Evolutionary conservation across 768 basidiomycete genomes (phyloP).

Genomic region (Podaxis pistillaris): DNA sequence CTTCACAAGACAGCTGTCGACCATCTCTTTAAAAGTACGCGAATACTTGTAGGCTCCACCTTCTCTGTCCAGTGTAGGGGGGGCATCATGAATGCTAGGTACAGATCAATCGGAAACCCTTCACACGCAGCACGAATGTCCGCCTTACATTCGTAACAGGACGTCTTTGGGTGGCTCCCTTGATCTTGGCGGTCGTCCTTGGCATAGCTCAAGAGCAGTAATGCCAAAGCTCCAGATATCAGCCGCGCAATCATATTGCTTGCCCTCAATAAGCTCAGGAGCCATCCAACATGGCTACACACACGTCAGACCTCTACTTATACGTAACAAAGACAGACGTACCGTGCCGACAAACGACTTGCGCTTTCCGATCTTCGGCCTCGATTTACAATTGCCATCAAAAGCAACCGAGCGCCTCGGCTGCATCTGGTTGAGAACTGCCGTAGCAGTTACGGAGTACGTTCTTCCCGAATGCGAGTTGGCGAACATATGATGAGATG

Average conservation of each 20-base stretch:
- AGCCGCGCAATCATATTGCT: slow-evolving; percentile 79
- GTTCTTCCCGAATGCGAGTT: slow-evolving; percentile 26
- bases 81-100: slow-evolving; percentile 66
- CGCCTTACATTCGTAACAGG: slow-evolving; percentile 63
- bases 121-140: not conserved
- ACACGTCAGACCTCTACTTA: not conserved
- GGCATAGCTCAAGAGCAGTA: slow-evolving; percentile 86
- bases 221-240: slow-evolving; percentile 98
- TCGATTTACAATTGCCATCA: slow-evolving; percentile 27
- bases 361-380: slow-evolving; percentile 67
- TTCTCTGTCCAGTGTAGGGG: slow-evolving; percentile 76
- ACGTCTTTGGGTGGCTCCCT: slow-evolving; percentile 72
- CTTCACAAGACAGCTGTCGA: slow-evolving; percentile 81
- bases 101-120: slow-evolving; percentile 4
- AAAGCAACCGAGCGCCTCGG: slow-evolving; percentile 30
- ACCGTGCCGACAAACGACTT: slow-evolving; percentile 93
- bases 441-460: slow-evolving; percentile 28
- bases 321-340: slow-evolving; percentile 21
- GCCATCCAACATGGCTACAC: slow-evolving; percentile 93
- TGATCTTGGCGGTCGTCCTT: slow-evolving; percentile 85
- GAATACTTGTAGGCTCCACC: slow-evolving; percentile 75
- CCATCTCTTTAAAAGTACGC: slow-evolving; percentile 76
- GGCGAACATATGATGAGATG: slow-evolving; percentile 32
- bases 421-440: slow-evolving; percentile 28
- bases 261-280: slow-evolving; percentile 86